These are phyloP conservation scores for Candida arabinofermentans DNA, from an alignment of 805 yeast genomes.

Conservation along the genomic window DNA sequence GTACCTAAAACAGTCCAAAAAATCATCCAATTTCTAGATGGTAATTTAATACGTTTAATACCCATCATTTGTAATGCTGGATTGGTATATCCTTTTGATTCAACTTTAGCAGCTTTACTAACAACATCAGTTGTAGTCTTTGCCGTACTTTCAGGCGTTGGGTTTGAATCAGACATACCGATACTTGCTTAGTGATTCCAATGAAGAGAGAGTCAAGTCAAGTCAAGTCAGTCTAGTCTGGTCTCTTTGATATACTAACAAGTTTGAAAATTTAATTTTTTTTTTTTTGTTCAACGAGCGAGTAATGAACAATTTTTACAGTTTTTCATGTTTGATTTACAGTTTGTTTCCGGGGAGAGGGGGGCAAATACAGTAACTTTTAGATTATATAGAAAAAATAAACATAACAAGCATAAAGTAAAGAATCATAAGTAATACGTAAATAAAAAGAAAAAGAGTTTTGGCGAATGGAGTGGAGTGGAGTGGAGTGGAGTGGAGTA, in stretches of 20 bases:
- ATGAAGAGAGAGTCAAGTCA: too few species aligned
- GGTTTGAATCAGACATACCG: too few species aligned
- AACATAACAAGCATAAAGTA: neutral
- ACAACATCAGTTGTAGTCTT: too few species aligned
- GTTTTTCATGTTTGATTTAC: too few species aligned
- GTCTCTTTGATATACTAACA: too few species aligned
- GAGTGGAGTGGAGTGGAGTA: neutral
- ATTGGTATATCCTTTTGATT: slow-evolving; percentile 45
- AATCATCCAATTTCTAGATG: slow-evolving; percentile 90
- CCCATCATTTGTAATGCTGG: slow-evolving; percentile 89
- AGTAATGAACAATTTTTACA: neutral
- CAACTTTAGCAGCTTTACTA: slow-evolving; percentile 7
- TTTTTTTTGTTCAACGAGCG: neutral
- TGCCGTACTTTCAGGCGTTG: too few species aligned
- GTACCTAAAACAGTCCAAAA: slow-evolving; percentile 71
- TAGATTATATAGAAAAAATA: neutral
- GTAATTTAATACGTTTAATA: slow-evolving; percentile 68
- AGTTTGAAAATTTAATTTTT: too few species aligned
- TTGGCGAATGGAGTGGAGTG: neutral
- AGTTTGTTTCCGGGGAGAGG: too few species aligned
- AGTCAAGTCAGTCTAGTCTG: too few species aligned
- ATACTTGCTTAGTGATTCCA: too few species aligned
- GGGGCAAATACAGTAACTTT: neutral
- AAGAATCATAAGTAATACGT: neutral
- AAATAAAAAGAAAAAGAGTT: neutral